Percentiles rank a stretch among this genome's conserved stretches.
Evolutionary conservation across 2,329 filamentous ascomycete genomes (phyloP).

Genomic region (Dactylellina haptotyla): DNA sequence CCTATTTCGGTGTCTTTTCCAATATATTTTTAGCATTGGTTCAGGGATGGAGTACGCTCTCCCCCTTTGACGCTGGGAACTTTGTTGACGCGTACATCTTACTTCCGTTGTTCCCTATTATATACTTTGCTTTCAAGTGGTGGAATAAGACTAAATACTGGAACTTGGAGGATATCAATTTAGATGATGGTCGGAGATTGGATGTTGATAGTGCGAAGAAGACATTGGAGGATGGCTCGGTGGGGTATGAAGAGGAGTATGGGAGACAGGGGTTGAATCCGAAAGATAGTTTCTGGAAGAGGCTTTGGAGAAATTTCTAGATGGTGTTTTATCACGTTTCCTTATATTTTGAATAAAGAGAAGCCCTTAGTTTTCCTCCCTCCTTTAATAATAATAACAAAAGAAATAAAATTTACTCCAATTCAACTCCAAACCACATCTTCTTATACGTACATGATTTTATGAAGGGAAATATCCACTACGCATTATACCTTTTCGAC

Average conservation of each 20-base stretch:
- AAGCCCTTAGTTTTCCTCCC: no score
- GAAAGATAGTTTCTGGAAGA: constrained; percentile 47
- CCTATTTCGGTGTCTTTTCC: constrained; percentile 48
- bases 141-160: constrained; percentile 65
- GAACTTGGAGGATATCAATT: constrained; percentile 42
- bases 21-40: constrained; percentile 46
- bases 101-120: constrained; percentile 69
- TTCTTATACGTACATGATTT: no score
- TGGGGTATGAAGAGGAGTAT: constrained; percentile 35
- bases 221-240: constrained; percentile 27
- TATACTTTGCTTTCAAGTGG: constrained; percentile 69
- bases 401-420: no score
- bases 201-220: constrained; percentile 49
- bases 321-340: not conserved
- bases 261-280: constrained; percentile 40
- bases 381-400: no score
- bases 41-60: constrained; percentile 60
- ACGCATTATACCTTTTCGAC: no score
- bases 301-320: constrained; percentile 47
- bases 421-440: no score
- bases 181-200: constrained; percentile 43
- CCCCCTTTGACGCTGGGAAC: constrained; percentile 69
- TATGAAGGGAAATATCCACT: no score
- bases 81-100: constrained; percentile 74
- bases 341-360: not conserved